Conservation (phyloP, 768 basidiomycete genomes). For the Collybia sp. region DNA sequence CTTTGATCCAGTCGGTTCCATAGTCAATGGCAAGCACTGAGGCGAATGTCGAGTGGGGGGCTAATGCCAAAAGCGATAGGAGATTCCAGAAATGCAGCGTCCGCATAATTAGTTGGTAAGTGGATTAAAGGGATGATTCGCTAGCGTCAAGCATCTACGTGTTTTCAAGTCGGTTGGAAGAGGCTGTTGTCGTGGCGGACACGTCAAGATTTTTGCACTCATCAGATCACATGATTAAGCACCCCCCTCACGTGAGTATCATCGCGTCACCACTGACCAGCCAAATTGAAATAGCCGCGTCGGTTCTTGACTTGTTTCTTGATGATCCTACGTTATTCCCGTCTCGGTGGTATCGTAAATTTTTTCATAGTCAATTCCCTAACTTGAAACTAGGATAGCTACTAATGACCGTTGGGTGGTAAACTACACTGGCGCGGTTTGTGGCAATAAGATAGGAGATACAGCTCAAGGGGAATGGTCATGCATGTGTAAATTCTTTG, state of each 20-base stretch:
- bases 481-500: too few species aligned
- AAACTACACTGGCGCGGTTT: too few species aligned
- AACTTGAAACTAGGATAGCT: too few species aligned
- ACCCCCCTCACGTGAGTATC: not conserved
- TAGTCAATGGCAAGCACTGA: conserved; percentile 96
- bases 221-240: conserved; percentile 10
- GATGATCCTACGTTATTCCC: too few species aligned
- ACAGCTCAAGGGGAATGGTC: too few species aligned
- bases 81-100: conserved; percentile 30
- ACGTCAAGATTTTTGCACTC: conserved; percentile 19
- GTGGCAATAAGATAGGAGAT: too few species aligned
- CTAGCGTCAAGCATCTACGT: conserved; percentile 21
- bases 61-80: conserved; percentile 30
- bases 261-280: too few species aligned
- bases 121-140: conserved; percentile 14
- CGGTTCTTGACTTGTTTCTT: too few species aligned
- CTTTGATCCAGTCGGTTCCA: conserved; percentile 97
- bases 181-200: conserved; percentile 27
- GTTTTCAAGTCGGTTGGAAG: conserved; percentile 6
- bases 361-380: too few species aligned
- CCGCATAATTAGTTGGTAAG: conserved; percentile 28
- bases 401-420: too few species aligned
- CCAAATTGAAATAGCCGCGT: too few species aligned
- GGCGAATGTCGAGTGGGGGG: conserved; percentile 48
- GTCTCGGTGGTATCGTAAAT: too few species aligned